phyloP scores from a whole-genome alignment of 225 moss, liverwort and hornwort genomes.

The Sphagnum contortum region DNA sequence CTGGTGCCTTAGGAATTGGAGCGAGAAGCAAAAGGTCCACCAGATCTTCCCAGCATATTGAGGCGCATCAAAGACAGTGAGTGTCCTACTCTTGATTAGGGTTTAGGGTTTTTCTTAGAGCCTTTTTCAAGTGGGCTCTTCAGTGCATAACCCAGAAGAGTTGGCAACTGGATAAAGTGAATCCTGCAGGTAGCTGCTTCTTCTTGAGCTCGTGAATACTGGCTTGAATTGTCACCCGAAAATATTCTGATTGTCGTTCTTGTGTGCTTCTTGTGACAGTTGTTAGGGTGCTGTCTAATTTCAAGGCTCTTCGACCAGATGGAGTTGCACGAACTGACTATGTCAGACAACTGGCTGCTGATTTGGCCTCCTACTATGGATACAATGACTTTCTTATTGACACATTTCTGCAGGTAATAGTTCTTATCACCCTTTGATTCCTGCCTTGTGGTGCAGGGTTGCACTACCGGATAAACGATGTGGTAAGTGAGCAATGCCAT shows the following conservation, averaged over 20 bases:
- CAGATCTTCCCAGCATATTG: slow-evolving; percentile 70
- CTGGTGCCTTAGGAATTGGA: slow-evolving; percentile 37
- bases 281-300: slow-evolving; percentile 83
- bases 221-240: no score
- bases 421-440: background rate
- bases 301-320: slow-evolving; percentile 69
- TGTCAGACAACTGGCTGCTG: slow-evolving; percentile 69
- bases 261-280: slow-evolving; percentile 23
- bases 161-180: no score
- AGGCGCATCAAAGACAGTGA: slow-evolving; percentile 83
- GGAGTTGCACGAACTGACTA: slow-evolving; percentile 64
- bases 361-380: slow-evolving; percentile 77
- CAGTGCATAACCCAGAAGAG: no score
- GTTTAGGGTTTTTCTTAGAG: no score
- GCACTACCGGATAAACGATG: no score
- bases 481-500: no score
- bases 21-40: slow-evolving; percentile 66
- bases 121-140: no score
- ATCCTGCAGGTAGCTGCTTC: no score
- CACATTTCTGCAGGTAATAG: slow-evolving; percentile 68
- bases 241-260: no score
- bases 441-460: no score
- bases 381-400: slow-evolving; percentile 76
- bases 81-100: background rate
- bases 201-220: no score